Base-by-base conservation (phyloP, 1,284 basidiomycete species). In the Malassezia yamatoensis region DNA sequence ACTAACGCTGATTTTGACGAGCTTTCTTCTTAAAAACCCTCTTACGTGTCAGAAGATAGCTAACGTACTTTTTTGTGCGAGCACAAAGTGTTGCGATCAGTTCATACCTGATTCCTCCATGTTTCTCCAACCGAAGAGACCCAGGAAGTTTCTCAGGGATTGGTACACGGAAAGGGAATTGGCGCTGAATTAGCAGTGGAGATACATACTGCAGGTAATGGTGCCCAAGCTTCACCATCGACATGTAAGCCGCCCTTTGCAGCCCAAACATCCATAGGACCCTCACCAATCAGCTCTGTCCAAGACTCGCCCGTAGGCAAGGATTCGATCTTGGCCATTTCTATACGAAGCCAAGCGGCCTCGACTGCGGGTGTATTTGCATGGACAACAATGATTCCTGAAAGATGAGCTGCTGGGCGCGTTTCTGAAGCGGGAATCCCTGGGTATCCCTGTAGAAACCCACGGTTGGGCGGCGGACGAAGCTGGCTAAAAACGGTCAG, bases 71-170 rank as follows among this genome's bases (percentile, higher is more conserved):
- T 21, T 64, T 63, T 39, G 53, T 60, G 18, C 64, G 54, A 12
- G 70, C 68, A 35, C 67, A 70, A 38, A 74, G 59, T 24, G 62
- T 65, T 12, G 68, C 65, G 54, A 74, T 69, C 33, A 74, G 63
- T 49, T 71, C 64, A 58, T 74, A 74, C 12, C 47, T 56, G 58
- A 74, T 63, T 13, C 68, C 69, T 35, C 61, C 57, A 18, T 63
- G 53, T 60, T 72, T 74, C 20, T 74, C 68, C 16, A 74, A 57
- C 18, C 62, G 61, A 21, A 67, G 64, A 29, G 66, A 62, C 0
- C 70, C 70, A 4, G 71, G 71, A 0, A 74, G 63, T 9, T 66
- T 67, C 47, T 71, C 70, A 1, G 71, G 70, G 33, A 74, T 63
- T 12, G 50, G 32, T 10, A 74, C 60, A 10, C 60, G 58, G 46